phyloP scores from a whole-genome alignment of 208 protist genomes.

The Entamoeba histolytica region DNA sequence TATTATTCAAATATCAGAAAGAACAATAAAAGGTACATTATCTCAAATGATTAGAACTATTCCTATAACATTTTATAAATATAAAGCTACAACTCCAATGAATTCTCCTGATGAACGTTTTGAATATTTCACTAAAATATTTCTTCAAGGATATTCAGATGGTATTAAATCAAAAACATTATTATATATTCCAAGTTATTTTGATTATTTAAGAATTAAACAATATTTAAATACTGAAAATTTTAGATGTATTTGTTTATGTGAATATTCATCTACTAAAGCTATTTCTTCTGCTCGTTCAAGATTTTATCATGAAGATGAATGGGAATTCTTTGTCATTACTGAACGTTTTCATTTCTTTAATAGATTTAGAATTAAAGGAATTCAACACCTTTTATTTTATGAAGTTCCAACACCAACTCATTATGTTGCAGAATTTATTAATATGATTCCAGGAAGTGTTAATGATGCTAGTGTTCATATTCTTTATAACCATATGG shows the following conservation, averaged over 20 bases:
- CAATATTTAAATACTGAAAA: neutral
- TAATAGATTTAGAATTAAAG: neutral
- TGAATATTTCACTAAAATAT: neutral
- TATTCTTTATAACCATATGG: neutral
- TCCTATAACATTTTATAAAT: neutral
- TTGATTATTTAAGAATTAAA: neutral
- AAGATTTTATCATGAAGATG: neutral
- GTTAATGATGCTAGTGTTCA: neutral
- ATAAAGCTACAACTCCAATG: neutral
- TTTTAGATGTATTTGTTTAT: neutral
- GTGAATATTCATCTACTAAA: neutral
- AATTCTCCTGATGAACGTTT: neutral
- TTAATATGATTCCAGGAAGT: neutral
- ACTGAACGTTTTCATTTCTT: neutral
- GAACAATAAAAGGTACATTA: neutral
- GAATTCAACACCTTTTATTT: neutral
- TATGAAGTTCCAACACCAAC: neutral
- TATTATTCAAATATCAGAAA: neutral
- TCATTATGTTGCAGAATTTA: neutral
- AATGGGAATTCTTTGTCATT: neutral
- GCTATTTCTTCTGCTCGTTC: neutral
- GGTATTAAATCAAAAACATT: neutral
- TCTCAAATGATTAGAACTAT: neutral
- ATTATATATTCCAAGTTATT: neutral
- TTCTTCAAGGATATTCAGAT: neutral